Conservation (phyloP, 1,284 basidiomycete genomes). For the Trametes polyzona region DNA sequence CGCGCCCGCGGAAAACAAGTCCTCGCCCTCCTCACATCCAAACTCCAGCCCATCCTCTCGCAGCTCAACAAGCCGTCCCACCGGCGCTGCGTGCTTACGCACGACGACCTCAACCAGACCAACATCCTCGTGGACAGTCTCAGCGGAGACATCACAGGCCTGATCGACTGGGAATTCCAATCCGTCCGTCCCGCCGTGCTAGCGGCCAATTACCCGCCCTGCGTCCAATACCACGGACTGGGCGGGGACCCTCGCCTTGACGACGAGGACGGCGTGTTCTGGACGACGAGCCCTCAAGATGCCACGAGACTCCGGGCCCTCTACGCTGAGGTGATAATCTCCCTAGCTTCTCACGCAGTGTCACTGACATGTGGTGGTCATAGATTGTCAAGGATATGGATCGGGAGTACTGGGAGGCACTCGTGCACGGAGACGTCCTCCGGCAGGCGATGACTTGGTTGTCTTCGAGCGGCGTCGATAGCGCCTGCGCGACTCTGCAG, state of each 20-base stretch:
- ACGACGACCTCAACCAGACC: constrained; percentile 8
- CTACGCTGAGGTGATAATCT: neutral
- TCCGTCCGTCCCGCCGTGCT: neutral
- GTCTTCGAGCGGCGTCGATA: neutral
- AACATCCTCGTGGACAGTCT: constrained; percentile 13
- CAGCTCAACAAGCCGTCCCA: neutral
- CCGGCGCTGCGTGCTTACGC: constrained; percentile 8
- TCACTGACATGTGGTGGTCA: too few species aligned
- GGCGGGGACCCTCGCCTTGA: neutral
- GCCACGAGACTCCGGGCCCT: neutral
- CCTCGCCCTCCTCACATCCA: neutral
- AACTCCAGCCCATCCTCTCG: neutral
- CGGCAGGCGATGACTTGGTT: constrained; percentile 9
- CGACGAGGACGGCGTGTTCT: neutral
- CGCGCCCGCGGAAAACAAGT: neutral
- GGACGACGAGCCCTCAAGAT: neutral
- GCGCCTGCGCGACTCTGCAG: neutral
- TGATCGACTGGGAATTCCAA: constrained; percentile 1
- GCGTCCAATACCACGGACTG: neutral
- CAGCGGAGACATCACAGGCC: neutral
- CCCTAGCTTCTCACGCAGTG: neutral
- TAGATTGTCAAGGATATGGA: neutral
- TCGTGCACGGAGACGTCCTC: constrained; percentile 10
- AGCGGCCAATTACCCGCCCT: neutral
- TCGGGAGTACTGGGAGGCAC: constrained; percentile 10